Base-by-base conservation (phyloP, 2,329 filamentous ascomycete genomes). In the Trichoderma atrobrunneum region DNA sequence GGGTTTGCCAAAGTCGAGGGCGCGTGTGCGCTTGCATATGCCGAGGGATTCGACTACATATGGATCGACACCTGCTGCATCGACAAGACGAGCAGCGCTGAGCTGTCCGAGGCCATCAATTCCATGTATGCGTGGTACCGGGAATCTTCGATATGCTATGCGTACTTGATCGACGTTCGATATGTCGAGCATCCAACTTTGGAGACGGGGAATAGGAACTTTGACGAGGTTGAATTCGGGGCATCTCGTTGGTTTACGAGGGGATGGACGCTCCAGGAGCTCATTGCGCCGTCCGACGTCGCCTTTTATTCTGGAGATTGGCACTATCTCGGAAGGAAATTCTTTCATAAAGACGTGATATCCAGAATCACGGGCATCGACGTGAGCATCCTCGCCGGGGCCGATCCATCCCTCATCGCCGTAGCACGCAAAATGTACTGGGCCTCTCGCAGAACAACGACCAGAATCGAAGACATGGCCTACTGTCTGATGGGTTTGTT, bases 401-500 rank as follows among this genome's bases (percentile, higher is more conserved):
- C 43, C 3, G 63, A 66, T 18, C 63, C 63, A 3, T 56, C 43
- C 11, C 12, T 54, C 18, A 66, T 66, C 12, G 32, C 43, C 11
- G 32, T 69, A 14, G 65, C 65, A 2, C 65, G 56, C 43, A 69
- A 74, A 16, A 57, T 76, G 64, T 73, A 60, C 59, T 76, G 75
- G 75, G 73, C 75, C 2, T 56, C 74, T 3, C 36, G 71, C 16
- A 62, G 75, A 43, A 65, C 57, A 36, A 74, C 75, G 3, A 67
- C 75, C 7, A 68, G 71, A 28, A 14, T 71, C 24, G 75, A 76
- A 59, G 75, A 76, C 60, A 70, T 72, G 48, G 75, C 75, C 2
- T 76, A 76, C 12, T 75, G 70, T 12, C 73, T 76, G 2, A 65
- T 75, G 61, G 75, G 75, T 7, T 57, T 76, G 5, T 76, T 76